Base-by-base conservation (phyloP, 2,329 filamentous ascomycete genomes). In the Clonostachys solani region DNA sequence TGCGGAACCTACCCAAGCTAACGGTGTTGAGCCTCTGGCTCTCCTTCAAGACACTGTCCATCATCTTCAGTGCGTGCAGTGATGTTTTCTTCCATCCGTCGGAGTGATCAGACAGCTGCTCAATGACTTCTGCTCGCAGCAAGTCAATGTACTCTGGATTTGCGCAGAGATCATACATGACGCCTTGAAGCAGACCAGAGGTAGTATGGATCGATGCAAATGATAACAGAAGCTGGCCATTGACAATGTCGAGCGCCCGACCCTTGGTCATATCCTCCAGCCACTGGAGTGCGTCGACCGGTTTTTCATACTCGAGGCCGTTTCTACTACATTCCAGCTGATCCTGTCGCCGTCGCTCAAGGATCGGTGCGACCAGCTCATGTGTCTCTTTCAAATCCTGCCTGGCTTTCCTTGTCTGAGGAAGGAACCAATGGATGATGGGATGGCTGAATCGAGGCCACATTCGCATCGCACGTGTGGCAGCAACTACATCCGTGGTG, bases 121-220 rank as follows among this genome's bases (percentile, higher is more conserved):
- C n/a, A n/a, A 61, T 55, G 2, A 73, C 76, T 54, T 81, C 78
- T 19, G 73, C 64, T 3, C 76, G 65, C 46, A 81, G 57, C 46
- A 72, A 68, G 16, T 72, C 63, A 44, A 79, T 69, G 6, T 71
- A 65, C 16, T 78, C 73, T 0, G 71, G 72, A 33, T 75, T 60
- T 4, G 69, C 66, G 5, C 70, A 69, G 13, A 81, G 61, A 50
- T 80, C 75, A 46, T 70, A 75, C 45, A 81, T 62, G 48, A 73
- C 69, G 52, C 78, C 73, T 18, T 69, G 73, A 4, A 75, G 54
- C 5, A 72, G 54, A 17, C 68, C 67, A 48, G 69, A 72, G n/a
- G n/a, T n/a, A n/a, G n/a, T n/a, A n/a, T n/a, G n/a, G n/a, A n/a
- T n/a, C n/a, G n/a, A n/a, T n/a, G n/a, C n/a, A n/a, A n/a, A n/a